Conservation (phyloP, 139 green algal species). For the Coelastrella sp. region DNA sequence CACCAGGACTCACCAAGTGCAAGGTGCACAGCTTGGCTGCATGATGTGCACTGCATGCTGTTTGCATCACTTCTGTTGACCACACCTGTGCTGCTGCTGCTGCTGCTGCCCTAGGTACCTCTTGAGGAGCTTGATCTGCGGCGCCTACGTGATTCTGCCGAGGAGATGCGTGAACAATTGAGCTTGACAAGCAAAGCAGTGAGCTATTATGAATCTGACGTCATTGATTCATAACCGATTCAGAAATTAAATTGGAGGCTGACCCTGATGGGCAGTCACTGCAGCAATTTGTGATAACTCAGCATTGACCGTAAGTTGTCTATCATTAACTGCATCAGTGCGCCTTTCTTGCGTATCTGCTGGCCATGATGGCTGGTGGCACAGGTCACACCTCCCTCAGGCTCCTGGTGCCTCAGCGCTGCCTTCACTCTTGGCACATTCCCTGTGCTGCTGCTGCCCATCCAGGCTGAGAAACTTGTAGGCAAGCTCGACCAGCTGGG, state of each 20-base stretch:
- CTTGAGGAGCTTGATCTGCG: conserved; percentile 55
- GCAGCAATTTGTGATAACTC: too few species aligned
- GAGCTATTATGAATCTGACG: not conserved
- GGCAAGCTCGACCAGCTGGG: conserved; percentile 51
- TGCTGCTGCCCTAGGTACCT: conserved; percentile 31
- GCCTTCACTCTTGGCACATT: not conserved
- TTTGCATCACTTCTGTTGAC: not conserved
- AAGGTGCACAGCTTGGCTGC: not conserved
- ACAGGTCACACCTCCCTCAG: too few species aligned
- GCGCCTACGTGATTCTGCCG: conserved; percentile 44
- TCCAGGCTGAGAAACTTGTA: conserved; percentile 58
- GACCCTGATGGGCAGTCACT: too few species aligned
- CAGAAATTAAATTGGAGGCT: too few species aligned
- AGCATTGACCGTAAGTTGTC: too few species aligned
- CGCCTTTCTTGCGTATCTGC: too few species aligned
- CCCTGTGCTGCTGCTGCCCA: not conserved
- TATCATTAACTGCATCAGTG: too few species aligned
- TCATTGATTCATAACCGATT: too few species aligned
- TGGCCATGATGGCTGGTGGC: too few species aligned
- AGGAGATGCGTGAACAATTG: conserved; percentile 55
- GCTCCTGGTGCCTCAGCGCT: too few species aligned
- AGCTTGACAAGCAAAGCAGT: conserved; percentile 52
- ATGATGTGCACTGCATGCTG: not conserved
- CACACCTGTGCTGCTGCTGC: not conserved
- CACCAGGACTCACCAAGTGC: not conserved